Conservation (phyloP, 495 filamentous ascomycete species). For the Neurospora sp. region DNA sequence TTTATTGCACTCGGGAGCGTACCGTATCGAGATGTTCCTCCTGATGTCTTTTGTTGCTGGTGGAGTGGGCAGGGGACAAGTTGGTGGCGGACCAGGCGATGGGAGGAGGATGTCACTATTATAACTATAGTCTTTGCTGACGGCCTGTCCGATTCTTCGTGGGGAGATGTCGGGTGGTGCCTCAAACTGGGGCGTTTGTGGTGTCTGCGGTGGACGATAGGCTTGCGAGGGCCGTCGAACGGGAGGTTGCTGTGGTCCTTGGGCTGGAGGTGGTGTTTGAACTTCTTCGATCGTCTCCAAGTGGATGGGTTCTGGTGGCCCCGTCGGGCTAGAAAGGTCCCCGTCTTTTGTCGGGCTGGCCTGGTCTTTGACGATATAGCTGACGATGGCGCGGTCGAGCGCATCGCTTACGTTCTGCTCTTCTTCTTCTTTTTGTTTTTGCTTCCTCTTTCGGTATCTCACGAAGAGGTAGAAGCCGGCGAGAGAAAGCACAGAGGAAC, state of each 20-base stretch:
- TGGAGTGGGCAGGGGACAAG: background rate
- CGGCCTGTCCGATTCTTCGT: background rate
- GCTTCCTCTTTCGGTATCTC: constrained; percentile 8
- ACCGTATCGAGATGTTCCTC: background rate
- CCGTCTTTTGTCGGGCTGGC: constrained; percentile 2
- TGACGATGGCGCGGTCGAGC: constrained; percentile 19
- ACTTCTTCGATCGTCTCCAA: background rate
- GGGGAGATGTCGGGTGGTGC: background rate
- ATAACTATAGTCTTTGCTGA: background rate
- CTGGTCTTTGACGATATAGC: constrained; percentile 20
- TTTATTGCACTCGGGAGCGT: background rate
- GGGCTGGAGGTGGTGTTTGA: background rate
- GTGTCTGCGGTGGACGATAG: background rate
- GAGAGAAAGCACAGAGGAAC: constrained; percentile 13
- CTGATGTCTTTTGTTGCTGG: background rate
- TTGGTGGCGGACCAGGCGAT: background rate
- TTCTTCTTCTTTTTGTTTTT: constrained; percentile 9
- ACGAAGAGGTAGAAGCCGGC: constrained; percentile 13
- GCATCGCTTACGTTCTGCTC: constrained; percentile 16
- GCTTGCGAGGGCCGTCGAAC: background rate
- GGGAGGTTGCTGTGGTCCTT: background rate
- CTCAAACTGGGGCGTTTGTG: background rate
- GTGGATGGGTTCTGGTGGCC: background rate
- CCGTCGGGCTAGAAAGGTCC: background rate
- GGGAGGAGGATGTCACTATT: background rate